Percentiles rank a stretch among this genome's conserved stretches.
Evolutionary conservation across 1,139 yeast species (phyloP).

Genomic region (Yamadazyma atmosphaerica): DNA sequence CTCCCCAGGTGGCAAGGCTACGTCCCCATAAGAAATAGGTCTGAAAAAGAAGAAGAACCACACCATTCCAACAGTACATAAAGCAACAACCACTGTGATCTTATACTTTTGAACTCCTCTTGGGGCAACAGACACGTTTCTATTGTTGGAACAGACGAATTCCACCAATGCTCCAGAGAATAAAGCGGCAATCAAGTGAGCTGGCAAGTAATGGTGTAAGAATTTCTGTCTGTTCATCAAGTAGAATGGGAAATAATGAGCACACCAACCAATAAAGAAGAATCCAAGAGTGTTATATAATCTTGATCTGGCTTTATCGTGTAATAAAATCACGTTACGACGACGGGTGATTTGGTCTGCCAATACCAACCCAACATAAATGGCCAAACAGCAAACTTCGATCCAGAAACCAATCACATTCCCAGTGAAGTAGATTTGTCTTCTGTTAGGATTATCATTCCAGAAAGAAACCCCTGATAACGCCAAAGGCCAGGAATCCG

Average conservation of each 20-base stretch:
- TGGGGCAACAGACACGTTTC: slow-evolving; percentile 14
- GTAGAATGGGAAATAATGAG: slow-evolving; percentile 89
- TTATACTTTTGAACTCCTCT: slow-evolving; percentile 26
- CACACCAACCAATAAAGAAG: slow-evolving; percentile 82
- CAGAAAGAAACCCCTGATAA: slow-evolving; percentile 94
- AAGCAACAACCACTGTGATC: slow-evolving; percentile 34
- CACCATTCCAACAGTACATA: slow-evolving; percentile 49
- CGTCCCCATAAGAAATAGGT: slow-evolving; percentile 85
- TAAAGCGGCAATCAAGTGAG: slow-evolving; percentile 86
- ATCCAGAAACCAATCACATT: slow-evolving; percentile 93
- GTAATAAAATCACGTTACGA: slow-evolving; percentile 62
- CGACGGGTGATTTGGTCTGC: slow-evolving; percentile 81
- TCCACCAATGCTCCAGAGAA: slow-evolving; percentile 83
- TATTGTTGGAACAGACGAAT: slow-evolving; percentile 67
- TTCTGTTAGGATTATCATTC: slow-evolving; percentile 66
- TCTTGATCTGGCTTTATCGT: slow-evolving; percentile 64
- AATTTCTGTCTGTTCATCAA: slow-evolving; percentile 92
- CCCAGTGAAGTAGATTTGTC: slow-evolving; percentile 88
- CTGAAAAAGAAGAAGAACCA: slow-evolving; percentile 73
- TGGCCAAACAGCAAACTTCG: slow-evolving; percentile 66
- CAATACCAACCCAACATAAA: slow-evolving; percentile 58
- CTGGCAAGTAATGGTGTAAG: slow-evolving; percentile 94
- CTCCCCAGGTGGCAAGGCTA: slow-evolving; percentile 60
- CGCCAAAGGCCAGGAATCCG: slow-evolving; percentile 92
- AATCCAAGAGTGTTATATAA: slow-evolving; percentile 82